These are phyloP conservation scores for Populus alba DNA, from an alignment of 345 rosid species.

Conservation along the genomic window DNA sequence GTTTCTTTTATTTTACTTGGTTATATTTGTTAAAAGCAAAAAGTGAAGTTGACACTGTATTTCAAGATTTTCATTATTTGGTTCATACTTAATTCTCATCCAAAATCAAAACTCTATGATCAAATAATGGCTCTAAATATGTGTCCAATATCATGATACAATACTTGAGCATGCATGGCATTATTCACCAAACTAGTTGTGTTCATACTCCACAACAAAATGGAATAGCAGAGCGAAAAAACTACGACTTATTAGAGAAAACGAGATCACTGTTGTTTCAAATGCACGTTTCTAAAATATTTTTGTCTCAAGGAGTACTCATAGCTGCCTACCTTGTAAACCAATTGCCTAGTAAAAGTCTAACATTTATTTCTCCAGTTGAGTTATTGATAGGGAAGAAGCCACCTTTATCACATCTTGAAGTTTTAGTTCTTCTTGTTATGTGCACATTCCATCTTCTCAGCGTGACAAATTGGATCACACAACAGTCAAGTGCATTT, in stretches of 20 bases:
- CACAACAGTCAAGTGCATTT: rapidly evolving
- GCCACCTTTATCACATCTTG: not conserved
- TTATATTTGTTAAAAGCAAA: not conserved
- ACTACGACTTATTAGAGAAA: not conserved
- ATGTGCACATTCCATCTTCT: not conserved
- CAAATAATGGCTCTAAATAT: not conserved
- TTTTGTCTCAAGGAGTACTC: not conserved
- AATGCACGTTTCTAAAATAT: not conserved
- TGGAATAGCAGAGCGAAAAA: not conserved
- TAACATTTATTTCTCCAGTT: not conserved
- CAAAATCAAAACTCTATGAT: not conserved
- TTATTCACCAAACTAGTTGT: not conserved
- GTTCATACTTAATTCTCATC: not conserved
- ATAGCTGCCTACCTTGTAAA: not conserved
- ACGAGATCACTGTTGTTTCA: not conserved
- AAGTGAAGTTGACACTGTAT: not conserved
- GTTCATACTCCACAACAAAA: not conserved
- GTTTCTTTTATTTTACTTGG: not conserved
- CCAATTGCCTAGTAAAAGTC: not conserved
- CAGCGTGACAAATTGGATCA: no score
- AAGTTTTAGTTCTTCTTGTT: not conserved
- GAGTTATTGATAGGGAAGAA: not conserved
- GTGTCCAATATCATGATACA: not conserved
- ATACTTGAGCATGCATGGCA: not conserved
- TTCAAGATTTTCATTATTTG: not conserved